Percentiles rank a stretch among this genome's conserved stretches.
These are phyloP conservation scores for Colletotrichum caudatum DNA, from an alignment of 2,329 filamentous ascomycete genomes.

Conservation along the genomic window DNA sequence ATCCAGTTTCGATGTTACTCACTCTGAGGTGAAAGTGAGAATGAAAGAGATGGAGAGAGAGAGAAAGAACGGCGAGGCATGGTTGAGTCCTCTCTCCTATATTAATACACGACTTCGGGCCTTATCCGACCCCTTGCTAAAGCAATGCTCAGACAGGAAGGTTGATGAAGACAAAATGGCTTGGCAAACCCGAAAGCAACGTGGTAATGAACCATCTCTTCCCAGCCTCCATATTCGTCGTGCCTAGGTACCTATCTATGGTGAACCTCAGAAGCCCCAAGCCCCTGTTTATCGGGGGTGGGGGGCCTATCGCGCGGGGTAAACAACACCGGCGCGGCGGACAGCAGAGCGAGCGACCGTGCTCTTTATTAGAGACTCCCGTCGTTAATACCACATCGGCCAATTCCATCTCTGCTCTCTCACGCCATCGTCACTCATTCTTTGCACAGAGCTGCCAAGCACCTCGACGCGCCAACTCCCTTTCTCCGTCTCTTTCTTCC, in stretches of 20 bases:
- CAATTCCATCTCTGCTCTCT: slow-evolving; percentile 12
- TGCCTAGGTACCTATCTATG: not conserved
- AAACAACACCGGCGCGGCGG: slow-evolving; percentile 25
- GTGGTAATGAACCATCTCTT: slow-evolving; percentile 16
- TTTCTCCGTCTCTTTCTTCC: not conserved
- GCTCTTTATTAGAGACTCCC: slow-evolving; percentile 20
- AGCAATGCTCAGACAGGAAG: slow-evolving; percentile 39
- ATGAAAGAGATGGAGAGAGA: not conserved
- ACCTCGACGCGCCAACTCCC: not conserved
- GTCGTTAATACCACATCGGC: not conserved
- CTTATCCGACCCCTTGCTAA: not conserved
- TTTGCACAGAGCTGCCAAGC: slow-evolving; percentile 1
- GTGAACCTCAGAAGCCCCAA: not conserved
- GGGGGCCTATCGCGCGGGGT: slow-evolving; percentile 37
- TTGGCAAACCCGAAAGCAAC: slow-evolving; percentile 27
- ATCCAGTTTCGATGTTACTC: not conserved
- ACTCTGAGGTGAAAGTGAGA: not conserved
- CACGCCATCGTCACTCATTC: slow-evolving; percentile 8
- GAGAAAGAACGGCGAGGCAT: no score
- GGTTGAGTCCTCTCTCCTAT: no score
- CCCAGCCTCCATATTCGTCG: not conserved
- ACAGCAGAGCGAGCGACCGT: slow-evolving; percentile 6
- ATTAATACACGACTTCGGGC: not conserved
- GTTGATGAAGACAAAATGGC: slow-evolving; percentile 31
- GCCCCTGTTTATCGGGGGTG: slow-evolving; percentile 32